phyloP scores from a whole-genome alignment of 1,284 basidiomycete species.

The Thelephora terrestris region DNA sequence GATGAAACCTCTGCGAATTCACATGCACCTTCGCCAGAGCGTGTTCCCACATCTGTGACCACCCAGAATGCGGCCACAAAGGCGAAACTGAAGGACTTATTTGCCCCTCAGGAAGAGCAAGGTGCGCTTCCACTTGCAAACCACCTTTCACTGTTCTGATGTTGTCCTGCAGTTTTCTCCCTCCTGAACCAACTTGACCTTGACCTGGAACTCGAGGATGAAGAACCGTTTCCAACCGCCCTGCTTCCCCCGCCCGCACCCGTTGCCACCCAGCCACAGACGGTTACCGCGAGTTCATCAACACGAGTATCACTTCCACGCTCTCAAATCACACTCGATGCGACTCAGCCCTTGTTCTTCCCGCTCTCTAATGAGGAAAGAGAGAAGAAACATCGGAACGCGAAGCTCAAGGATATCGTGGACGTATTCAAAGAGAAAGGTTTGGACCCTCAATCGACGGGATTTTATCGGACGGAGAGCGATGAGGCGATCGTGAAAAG shows the following conservation, averaged over 20 bases:
- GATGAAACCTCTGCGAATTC: slow-evolving; percentile 3
- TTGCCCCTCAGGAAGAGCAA: slow-evolving; percentile 56
- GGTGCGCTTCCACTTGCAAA: slow-evolving; percentile 27
- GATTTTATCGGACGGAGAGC: slow-evolving; percentile 42
- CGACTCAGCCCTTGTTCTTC: slow-evolving; percentile 54
- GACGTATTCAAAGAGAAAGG: slow-evolving; percentile 31
- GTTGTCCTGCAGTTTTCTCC: slow-evolving; percentile 43
- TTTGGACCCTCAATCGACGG: slow-evolving; percentile 22
- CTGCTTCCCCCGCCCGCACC: slow-evolving; percentile 7
- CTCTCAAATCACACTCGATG: slow-evolving; percentile 31
- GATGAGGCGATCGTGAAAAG: slow-evolving; percentile 53
- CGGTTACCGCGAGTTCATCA: slow-evolving; percentile 1
- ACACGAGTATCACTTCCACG: slow-evolving; percentile 7
- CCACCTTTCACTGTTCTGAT: background rate
- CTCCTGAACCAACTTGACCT: slow-evolving; percentile 54
- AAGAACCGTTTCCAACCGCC: slow-evolving; percentile 26
- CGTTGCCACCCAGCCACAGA: slow-evolving; percentile 7
- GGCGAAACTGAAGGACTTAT: slow-evolving; percentile 51
- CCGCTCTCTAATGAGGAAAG: slow-evolving; percentile 26
- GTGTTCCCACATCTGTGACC: background rate
- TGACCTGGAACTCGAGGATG: slow-evolving; percentile 47
- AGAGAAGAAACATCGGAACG: background rate
- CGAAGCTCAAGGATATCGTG: slow-evolving; percentile 27
- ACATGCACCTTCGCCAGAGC: slow-evolving; percentile 2
- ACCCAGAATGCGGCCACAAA: slow-evolving; percentile 3